phyloP scores from a whole-genome alignment of 169 alveolate genomes.

The Amoebophrya sp. region DNA sequence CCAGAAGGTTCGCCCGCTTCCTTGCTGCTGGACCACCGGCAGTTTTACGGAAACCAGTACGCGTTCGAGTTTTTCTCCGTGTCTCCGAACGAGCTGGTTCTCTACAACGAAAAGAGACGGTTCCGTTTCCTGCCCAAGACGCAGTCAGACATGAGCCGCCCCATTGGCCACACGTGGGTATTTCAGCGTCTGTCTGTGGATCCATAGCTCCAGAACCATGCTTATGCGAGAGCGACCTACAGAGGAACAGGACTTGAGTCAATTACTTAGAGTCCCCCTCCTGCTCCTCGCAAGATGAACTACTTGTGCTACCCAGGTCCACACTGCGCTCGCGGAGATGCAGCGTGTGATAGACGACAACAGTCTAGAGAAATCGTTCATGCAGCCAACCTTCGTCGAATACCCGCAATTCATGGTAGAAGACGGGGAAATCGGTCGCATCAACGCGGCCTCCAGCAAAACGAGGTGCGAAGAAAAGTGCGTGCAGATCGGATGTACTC shows the following conservation, averaged over 20 bases:
- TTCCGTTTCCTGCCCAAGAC: not conserved
- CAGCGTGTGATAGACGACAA: not conserved
- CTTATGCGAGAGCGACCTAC: too few species aligned
- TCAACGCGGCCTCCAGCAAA: not conserved
- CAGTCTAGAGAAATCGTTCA: too few species aligned
- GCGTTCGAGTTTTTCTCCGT: not conserved
- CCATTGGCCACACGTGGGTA: not conserved
- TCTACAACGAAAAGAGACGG: not conserved
- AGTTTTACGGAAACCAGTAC: not conserved
- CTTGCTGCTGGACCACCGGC: not conserved
- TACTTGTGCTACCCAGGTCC: too few species aligned
- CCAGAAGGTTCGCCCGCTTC: not conserved
- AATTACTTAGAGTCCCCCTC: too few species aligned
- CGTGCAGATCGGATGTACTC: too few species aligned
- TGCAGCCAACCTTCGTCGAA: too few species aligned
- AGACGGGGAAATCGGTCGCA: not conserved
- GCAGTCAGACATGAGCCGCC: not conserved
- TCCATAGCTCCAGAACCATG: too few species aligned
- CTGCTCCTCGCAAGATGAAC: too few species aligned
- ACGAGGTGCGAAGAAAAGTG: not conserved
- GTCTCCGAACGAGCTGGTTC: not conserved
- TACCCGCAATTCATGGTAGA: not conserved
- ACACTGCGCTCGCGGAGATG: not conserved
- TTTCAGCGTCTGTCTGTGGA: too few species aligned
- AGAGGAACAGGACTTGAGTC: too few species aligned